Conservation (phyloP, 2,329 filamentous ascomycete genomes). For the Teratosphaeriaceae sp. region DNA sequence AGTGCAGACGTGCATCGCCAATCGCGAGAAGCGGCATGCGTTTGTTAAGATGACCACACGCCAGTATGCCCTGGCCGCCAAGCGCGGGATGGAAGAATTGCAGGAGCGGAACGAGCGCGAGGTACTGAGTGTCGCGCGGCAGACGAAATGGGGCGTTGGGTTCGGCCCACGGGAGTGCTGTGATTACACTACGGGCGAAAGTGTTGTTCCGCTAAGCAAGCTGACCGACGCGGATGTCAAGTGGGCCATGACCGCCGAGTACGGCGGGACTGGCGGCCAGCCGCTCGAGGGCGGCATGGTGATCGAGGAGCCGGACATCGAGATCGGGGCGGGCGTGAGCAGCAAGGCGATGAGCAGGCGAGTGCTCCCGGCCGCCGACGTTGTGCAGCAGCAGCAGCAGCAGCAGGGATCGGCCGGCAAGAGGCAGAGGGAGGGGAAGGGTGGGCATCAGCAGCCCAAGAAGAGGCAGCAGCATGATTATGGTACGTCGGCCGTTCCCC, state of each 20-base stretch:
- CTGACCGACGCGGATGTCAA: constrained; percentile 95
- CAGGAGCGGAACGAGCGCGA: constrained; percentile 69
- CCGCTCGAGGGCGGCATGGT: constrained; percentile 76
- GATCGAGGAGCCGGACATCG: constrained; percentile 96
- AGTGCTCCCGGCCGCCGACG: constrained; percentile 26
- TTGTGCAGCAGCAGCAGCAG: constrained; percentile 1
- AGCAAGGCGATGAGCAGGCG: constrained; percentile 58
- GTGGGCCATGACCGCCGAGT: constrained; percentile 93
- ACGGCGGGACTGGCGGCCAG: constrained; percentile 81
- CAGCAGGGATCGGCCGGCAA: neutral
- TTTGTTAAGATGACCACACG: constrained; percentile 98
- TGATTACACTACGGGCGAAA: constrained; percentile 87
- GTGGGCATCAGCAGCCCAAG: neutral
- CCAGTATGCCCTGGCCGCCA: constrained; percentile 73
- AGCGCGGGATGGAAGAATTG: constrained; percentile 87
- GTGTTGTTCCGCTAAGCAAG: constrained; percentile 84
- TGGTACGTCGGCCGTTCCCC: neutral
- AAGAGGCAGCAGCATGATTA: constrained; percentile 11
- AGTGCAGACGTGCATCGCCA: constrained; percentile 97
- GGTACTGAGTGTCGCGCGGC: constrained; percentile 55
- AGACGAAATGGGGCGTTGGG: constrained; percentile 96
- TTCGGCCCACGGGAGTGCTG: constrained; percentile 96
- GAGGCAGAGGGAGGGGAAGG: constrained; percentile 3
- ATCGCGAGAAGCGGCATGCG: constrained; percentile 94
- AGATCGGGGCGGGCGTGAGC: constrained; percentile 94